These are phyloP conservation scores for Datisca glomerata DNA, from an alignment of 306 rosid species.

Conservation along the genomic window DNA sequence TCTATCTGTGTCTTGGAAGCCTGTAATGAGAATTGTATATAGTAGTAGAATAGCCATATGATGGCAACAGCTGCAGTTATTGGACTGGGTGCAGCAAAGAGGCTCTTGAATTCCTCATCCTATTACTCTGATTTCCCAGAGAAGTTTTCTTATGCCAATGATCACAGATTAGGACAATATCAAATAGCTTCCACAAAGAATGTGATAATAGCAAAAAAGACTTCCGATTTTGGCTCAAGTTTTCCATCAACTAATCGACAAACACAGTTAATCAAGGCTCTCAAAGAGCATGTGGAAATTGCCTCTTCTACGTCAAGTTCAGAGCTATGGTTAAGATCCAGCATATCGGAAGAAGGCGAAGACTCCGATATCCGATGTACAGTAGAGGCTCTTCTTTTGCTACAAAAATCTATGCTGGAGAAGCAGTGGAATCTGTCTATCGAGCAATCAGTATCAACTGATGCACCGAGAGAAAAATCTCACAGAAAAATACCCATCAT, in stretches of 20 bases:
- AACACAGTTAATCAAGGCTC: constrained; percentile 48
- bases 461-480: constrained; percentile 15
- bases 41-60: constrained; percentile 32
- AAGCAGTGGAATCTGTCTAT: constrained; percentile 90
- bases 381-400: constrained; percentile 77
- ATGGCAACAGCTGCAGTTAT: constrained; percentile 90
- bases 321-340: constrained; percentile 31
- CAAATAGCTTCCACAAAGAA: constrained; percentile 41
- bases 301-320: constrained; percentile 24
- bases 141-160: constrained; percentile 38
- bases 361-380: constrained; percentile 43
- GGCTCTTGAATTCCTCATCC: constrained; percentile 67
- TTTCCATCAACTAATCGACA: constrained; percentile 28
- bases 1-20: constrained; percentile 10
- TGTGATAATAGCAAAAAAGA: constrained; percentile 36
- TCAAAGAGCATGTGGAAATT: constrained; percentile 47
- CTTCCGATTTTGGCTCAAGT: constrained; percentile 38
- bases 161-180: constrained; percentile 35
- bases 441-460: constrained; percentile 24
- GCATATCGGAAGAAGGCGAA: constrained; percentile 37
- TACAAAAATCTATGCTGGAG: constrained; percentile 90
- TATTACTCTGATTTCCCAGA: constrained; percentile 66
- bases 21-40: constrained; percentile 33
- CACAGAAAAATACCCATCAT: constrained; percentile 41
- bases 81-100: constrained; percentile 77